Percentiles rank a stretch among this genome's conserved stretches.
These are phyloP conservation scores for Yamadazyma atmosphaerica DNA, from an alignment of 1,139 yeast genomes.

Conservation along the genomic window DNA sequence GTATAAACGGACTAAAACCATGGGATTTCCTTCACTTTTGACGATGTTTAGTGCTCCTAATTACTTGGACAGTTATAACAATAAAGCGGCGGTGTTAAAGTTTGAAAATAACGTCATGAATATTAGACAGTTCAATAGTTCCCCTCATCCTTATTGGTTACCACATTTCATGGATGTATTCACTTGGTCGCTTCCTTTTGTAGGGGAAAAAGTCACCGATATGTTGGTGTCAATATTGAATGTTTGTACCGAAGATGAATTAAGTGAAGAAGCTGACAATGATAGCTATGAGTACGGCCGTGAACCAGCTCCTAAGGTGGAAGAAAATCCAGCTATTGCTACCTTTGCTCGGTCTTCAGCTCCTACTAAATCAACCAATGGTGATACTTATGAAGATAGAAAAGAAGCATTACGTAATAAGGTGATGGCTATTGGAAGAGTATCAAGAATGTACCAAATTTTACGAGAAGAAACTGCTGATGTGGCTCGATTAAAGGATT, in stretches of 20 bases:
- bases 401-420: conserved; percentile 77
- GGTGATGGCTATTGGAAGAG: conserved; percentile 91
- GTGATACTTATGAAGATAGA: conserved; percentile 41
- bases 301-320: conserved; percentile 15
- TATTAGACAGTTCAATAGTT: conserved; percentile 87
- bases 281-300: conserved; percentile 17
- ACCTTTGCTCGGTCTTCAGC: conserved; percentile 4
- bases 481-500: conserved; percentile 74
- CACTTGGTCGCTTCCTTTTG: conserved; percentile 97
- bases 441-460: conserved; percentile 89
- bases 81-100: conserved; percentile 92
- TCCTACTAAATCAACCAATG: conserved; percentile 3
- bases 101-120: conserved; percentile 93
- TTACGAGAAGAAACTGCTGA: conserved; percentile 88
- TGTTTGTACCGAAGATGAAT: conserved; percentile 93
- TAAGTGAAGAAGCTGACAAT: conserved; percentile 69
- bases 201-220: conserved; percentile 94
- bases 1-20: conserved; percentile 81
- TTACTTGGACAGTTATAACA: conserved; percentile 88
- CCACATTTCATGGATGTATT: conserved; percentile 98
- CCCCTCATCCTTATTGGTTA: conserved; percentile 96
- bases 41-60: conserved; percentile 97
- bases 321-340: conserved; percentile 8
- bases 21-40: conserved; percentile 91
- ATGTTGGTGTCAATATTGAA: conserved; percentile 88